Evolutionary conservation across 2,329 filamentous ascomycete genomes (phyloP).

Genomic region (Aspergillus tubingensis): DNA sequence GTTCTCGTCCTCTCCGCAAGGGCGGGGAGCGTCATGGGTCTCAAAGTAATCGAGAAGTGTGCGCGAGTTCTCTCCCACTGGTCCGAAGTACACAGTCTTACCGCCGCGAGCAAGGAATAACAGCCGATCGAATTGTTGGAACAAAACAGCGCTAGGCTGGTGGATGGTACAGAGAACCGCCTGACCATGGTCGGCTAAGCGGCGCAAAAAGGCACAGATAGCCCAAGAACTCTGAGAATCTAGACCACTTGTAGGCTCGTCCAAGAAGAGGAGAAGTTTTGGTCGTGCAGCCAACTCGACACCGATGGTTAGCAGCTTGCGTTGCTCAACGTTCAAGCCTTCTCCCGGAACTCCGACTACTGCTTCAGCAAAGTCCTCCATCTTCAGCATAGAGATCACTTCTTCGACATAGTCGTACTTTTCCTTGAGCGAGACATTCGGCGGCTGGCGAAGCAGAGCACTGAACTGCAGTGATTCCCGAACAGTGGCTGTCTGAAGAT

Average conservation of each 20-base stretch:
- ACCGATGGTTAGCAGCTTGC: conserved; percentile 80
- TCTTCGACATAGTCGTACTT: conserved; percentile 85
- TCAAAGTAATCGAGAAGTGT: conserved; percentile 65
- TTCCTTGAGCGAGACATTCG: conserved; percentile 66
- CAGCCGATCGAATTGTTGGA: conserved; percentile 73
- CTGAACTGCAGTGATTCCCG: conserved; percentile 84
- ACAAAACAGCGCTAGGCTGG: conserved; percentile 87
- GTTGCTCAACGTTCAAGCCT: conserved; percentile 64
- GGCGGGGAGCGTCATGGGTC: conserved; percentile 55
- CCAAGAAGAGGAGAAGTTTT: conserved; percentile 80
- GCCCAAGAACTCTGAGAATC: conserved; percentile 91
- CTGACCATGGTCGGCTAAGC: conserved; percentile 81
- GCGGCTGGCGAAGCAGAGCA: conserved; percentile 79
- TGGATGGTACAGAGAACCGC: conserved; percentile 93
- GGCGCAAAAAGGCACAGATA: conserved; percentile 80
- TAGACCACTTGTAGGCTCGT: conserved; percentile 85
- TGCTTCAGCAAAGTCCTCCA: conserved; percentile 85
- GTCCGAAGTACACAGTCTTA: conserved; percentile 67
- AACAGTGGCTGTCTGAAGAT: conserved; percentile 79
- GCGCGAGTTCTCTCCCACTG: conserved; percentile 60
- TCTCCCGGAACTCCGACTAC: conserved; percentile 85
- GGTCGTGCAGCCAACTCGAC: conserved; percentile 92
- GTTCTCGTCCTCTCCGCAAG: conserved; percentile 63
- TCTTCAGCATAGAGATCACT: conserved; percentile 82
- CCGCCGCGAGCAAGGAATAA: conserved; percentile 65